Evolutionary conservation across 805 yeast species (phyloP).

Genomic region (Candida gorgasii): DNA sequence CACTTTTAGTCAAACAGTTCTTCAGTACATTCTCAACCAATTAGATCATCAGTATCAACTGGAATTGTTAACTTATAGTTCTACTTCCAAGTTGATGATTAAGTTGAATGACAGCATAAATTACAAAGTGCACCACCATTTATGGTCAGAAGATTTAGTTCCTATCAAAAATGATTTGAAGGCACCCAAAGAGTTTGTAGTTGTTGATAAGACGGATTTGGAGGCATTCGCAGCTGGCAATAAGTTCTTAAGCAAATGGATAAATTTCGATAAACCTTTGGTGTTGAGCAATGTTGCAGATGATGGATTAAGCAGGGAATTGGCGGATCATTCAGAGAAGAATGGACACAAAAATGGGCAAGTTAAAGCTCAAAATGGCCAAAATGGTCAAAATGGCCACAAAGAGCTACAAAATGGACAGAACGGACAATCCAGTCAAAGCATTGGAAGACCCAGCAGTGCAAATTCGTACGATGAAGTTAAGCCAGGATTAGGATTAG

Average conservation of each 20-base stretch:
- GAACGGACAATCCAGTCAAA: background rate
- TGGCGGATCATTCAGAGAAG: background rate
- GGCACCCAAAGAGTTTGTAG: background rate
- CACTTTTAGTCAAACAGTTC: slow-evolving; percentile 32
- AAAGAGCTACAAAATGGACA: background rate
- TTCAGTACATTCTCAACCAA: slow-evolving; percentile 25
- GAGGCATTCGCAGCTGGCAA: slow-evolving; percentile 29
- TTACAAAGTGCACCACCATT: slow-evolving; percentile 22
- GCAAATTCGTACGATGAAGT: slow-evolving; percentile 14
- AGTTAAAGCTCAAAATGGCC: slow-evolving; percentile 3
- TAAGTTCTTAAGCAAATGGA: slow-evolving; percentile 30
- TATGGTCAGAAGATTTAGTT: slow-evolving; percentile 32
- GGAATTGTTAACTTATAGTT: slow-evolving; percentile 21
- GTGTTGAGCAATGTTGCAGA: slow-evolving; percentile 11
- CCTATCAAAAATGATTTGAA: slow-evolving; percentile 11
- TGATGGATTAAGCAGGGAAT: slow-evolving; percentile 5
- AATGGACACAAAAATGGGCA: slow-evolving; percentile 3
- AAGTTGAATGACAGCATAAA: slow-evolving; percentile 22
- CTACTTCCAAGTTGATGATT: slow-evolving; percentile 4
- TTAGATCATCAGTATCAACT: slow-evolving; percentile 31
- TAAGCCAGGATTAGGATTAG: slow-evolving; percentile 30
- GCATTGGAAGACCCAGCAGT: too few species aligned
- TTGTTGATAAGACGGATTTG: slow-evolving; percentile 19
- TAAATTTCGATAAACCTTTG: slow-evolving; percentile 30
- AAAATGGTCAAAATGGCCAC: slow-evolving; percentile 7